phyloP scores from a whole-genome alignment of 1,139 yeast species.

The Candida dubliniensis region DNA sequence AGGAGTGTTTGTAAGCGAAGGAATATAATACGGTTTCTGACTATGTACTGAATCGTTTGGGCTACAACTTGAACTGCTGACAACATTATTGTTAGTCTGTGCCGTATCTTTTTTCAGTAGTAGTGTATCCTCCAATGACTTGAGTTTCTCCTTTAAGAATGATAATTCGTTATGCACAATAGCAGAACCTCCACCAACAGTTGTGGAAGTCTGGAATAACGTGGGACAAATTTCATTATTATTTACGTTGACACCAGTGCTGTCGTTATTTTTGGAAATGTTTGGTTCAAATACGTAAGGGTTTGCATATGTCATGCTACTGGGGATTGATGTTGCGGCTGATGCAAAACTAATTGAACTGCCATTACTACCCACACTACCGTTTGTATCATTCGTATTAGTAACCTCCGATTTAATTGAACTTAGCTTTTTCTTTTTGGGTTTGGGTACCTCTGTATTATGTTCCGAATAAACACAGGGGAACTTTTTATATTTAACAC shows the following conservation, averaged over 20 bases:
- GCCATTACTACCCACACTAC: too few relatives aligned
- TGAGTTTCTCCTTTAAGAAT: constrained; percentile 18
- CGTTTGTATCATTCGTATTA: too few relatives aligned
- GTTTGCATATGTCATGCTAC: too few relatives aligned
- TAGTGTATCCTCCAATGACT: constrained; percentile 15
- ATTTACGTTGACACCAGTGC: background rate
- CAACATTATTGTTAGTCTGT: background rate
- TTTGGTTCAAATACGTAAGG: too few relatives aligned
- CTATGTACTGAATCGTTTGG: background rate
- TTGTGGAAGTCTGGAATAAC: background rate
- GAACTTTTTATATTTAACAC: constrained; percentile 34
- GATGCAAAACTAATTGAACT: too few relatives aligned
- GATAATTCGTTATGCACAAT: constrained; percentile 19
- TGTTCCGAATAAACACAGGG: constrained; percentile 23
- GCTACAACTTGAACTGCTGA: background rate
- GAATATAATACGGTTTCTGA: constrained; percentile 1
- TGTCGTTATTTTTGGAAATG: background rate
- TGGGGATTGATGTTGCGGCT: too few relatives aligned
- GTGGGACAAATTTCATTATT: background rate
- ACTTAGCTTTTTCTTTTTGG: background rate
- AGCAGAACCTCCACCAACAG: background rate
- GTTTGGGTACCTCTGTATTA: constrained; percentile 1
- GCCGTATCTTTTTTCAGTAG: background rate
- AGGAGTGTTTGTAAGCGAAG: constrained; percentile 2
- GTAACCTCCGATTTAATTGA: too few relatives aligned